Conservation (phyloP, 2,329 filamentous ascomycete genomes). For the Fusarium solani-melongenae region DNA sequence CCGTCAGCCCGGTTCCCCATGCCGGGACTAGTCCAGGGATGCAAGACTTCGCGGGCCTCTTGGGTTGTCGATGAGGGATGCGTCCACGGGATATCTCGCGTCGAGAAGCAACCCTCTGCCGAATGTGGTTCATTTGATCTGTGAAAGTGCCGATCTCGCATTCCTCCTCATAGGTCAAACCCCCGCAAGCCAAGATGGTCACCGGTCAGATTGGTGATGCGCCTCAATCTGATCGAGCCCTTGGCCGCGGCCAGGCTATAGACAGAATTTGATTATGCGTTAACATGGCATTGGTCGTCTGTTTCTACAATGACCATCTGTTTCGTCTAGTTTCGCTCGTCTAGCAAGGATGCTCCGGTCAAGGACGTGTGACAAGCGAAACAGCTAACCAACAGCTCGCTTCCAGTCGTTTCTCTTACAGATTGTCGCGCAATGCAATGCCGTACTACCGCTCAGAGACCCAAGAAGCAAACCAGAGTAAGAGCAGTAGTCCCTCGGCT, state of each 20-base stretch:
- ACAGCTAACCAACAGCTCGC: background rate
- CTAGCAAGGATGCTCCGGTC: background rate
- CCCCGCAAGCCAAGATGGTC: conserved; percentile 18
- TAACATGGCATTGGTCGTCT: background rate
- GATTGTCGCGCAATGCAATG: conserved; percentile 16
- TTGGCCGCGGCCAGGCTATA: background rate
- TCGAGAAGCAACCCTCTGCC: background rate
- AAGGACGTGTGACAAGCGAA: background rate
- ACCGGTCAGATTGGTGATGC: conserved; percentile 16
- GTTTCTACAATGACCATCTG: background rate
- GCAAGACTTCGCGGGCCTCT: background rate
- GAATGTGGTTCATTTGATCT: conserved; percentile 16
- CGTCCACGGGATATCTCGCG: conserved; percentile 1
- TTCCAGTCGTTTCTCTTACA: conserved; percentile 15
- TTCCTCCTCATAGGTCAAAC: conserved; percentile 18
- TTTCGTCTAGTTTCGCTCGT: background rate
- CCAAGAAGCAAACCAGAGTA: no score
- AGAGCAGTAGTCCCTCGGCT: no score
- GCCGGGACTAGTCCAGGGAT: background rate
- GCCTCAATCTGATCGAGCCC: conserved; percentile 13
- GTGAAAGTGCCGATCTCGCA: conserved; percentile 36
- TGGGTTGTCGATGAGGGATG: conserved; percentile 8
- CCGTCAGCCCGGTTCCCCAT: conserved; percentile 29
- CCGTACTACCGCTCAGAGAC: background rate
- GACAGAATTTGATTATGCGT: background rate